Conservation (phyloP, 2,329 filamentous ascomycete species). For the Annulohypoxylon truncatum region DNA sequence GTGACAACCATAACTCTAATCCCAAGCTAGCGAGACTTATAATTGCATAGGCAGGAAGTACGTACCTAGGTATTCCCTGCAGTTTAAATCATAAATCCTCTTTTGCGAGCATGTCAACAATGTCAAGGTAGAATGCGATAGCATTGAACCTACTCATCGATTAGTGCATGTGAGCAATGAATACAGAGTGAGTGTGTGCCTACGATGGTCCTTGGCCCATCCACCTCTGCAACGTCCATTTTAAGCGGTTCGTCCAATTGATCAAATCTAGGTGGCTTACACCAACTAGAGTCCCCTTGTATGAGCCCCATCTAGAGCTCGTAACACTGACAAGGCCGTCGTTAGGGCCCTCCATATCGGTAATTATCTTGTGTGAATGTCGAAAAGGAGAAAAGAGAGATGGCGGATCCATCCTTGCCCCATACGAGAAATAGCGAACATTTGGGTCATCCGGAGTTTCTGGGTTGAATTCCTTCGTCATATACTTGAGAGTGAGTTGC, state of each 20-base stretch:
- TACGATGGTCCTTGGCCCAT: constrained; percentile 64
- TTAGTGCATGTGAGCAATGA: constrained; percentile 21
- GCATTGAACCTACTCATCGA: constrained; percentile 67
- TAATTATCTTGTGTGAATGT: constrained; percentile 62
- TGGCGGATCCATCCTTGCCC: constrained; percentile 62
- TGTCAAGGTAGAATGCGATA: constrained; percentile 73
- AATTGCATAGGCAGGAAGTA: background rate
- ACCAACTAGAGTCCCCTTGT: constrained; percentile 71
- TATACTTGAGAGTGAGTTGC: constrained; percentile 70
- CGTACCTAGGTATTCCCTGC: background rate
- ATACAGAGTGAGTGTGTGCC: constrained; percentile 48
- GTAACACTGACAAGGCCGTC: constrained; percentile 75
- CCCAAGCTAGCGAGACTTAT: background rate
- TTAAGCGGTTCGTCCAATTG: constrained; percentile 73
- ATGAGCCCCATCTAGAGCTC: constrained; percentile 71
- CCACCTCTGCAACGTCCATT: constrained; percentile 65
- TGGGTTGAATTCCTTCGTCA: constrained; percentile 69
- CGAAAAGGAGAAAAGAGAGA: constrained; percentile 75
- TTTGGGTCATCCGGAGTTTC: constrained; percentile 62
- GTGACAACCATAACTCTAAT: background rate
- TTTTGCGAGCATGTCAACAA: constrained; percentile 77
- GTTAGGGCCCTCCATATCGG: constrained; percentile 67
- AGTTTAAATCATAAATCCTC: constrained; percentile 60
- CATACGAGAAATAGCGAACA: constrained; percentile 72
- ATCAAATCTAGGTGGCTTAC: constrained; percentile 74